These are phyloP conservation scores for Mycena metata DNA, from an alignment of 768 basidiomycete species.

Conservation along the genomic window DNA sequence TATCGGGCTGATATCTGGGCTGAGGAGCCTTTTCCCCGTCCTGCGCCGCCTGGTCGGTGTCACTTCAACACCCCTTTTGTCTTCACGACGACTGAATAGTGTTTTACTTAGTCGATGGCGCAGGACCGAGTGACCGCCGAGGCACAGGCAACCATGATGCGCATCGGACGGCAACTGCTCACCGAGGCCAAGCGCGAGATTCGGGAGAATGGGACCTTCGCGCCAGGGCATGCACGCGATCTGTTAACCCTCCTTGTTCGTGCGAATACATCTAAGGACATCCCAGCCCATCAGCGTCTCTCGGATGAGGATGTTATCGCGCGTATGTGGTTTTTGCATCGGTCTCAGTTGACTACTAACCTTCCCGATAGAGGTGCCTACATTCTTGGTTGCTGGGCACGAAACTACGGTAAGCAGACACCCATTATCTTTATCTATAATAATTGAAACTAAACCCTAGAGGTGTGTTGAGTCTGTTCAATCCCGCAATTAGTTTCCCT, in stretches of 20 bases:
- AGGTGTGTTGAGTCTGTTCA: too few relatives aligned
- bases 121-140: conserved; percentile 25
- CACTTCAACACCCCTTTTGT: not conserved
- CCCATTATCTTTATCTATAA: too few relatives aligned
- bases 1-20: conserved; percentile 43
- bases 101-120: conserved; percentile 45
- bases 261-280: conserved; percentile 74
- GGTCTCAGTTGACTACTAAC: too few relatives aligned
- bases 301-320: conserved; percentile 72
- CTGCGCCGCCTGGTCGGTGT: conserved; percentile 48
- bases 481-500: too few relatives aligned
- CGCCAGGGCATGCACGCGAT: conserved; percentile 62
- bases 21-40: conserved; percentile 46
- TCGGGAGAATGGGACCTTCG: conserved; percentile 45
- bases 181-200: conserved; percentile 60
- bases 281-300: conserved; percentile 66
- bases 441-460: too few relatives aligned
- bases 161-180: conserved; percentile 65
- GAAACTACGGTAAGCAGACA: too few relatives aligned
- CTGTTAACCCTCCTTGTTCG: conserved; percentile 71
- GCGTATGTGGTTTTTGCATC: conserved; percentile 51
- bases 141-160: conserved; percentile 58
- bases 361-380: conserved; percentile 64
- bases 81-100: too few relatives aligned
- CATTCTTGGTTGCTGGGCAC: conserved; percentile 71